Evolutionary conservation across 306 rosid species (phyloP).

Genomic region (Hylodesmum podocarpum): DNA sequence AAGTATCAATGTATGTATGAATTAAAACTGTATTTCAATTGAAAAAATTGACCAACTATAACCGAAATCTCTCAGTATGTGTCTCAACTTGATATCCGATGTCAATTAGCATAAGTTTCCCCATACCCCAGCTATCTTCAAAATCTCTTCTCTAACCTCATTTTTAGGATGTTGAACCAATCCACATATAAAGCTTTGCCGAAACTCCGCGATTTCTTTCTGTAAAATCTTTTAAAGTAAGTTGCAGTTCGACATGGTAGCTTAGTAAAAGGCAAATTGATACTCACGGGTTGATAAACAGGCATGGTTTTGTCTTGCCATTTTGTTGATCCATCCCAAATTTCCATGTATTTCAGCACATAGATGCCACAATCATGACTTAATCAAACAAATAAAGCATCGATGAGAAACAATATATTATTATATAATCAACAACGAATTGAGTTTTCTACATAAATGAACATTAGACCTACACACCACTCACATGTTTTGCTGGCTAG

Average conservation of each 20-base stretch:
- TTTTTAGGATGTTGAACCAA: slow-evolving; percentile 31
- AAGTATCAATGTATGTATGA: neutral
- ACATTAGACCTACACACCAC: neutral
- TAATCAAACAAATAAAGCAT: neutral
- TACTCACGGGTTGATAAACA: slow-evolving; percentile 14
- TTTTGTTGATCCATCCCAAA: slow-evolving; percentile 28
- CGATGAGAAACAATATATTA: neutral
- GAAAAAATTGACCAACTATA: neutral
- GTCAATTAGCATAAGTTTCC: neutral
- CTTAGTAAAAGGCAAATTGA: neutral
- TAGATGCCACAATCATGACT: slow-evolving; percentile 32
- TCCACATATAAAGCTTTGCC: slow-evolving; percentile 10
- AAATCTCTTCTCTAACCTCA: slow-evolving; percentile 12
- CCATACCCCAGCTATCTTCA: slow-evolving; percentile 6
- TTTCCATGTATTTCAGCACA: slow-evolving; percentile 34
- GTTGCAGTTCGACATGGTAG: neutral
- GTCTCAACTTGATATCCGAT: neutral
- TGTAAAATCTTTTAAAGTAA: neutral
- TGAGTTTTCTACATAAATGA: neutral
- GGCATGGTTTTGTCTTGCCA: slow-evolving; percentile 35
- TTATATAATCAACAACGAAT: neutral
- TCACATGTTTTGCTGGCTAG: slow-evolving; percentile 20
- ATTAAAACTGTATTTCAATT: neutral
- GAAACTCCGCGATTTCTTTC: slow-evolving; percentile 10
- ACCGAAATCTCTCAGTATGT: neutral